Conservation (phyloP, 163 green algal species). For the Chloroidium sp. region DNA sequence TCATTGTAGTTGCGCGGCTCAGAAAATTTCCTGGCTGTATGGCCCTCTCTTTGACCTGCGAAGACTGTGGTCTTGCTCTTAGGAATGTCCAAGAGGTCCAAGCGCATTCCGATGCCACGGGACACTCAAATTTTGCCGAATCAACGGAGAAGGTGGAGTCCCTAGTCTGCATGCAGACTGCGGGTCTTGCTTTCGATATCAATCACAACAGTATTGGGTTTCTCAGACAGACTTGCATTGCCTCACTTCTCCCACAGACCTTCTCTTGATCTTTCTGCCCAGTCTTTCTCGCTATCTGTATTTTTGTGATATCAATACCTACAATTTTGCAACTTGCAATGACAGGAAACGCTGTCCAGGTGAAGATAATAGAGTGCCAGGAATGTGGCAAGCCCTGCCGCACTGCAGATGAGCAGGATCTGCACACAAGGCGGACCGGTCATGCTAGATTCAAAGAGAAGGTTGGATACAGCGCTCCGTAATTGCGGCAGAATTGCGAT, state of each 20-base stretch:
- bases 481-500: neutral
- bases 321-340: too few relatives aligned
- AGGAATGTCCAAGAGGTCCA: constrained; percentile 39
- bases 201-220: too few relatives aligned
- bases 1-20: too few relatives aligned
- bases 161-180: too few relatives aligned
- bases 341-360: too few relatives aligned
- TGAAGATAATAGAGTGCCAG: constrained; percentile 41
- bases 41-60: constrained; percentile 31
- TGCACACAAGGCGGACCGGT: constrained; percentile 72
- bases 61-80: constrained; percentile 30
- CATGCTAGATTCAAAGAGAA: constrained; percentile 66
- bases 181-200: too few relatives aligned
- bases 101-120: constrained; percentile 29
- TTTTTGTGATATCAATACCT: too few relatives aligned
- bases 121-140: constrained; percentile 59
- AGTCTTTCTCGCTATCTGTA: too few relatives aligned
- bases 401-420: constrained; percentile 53
- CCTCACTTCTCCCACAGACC: neutral
- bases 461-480: constrained; percentile 13
- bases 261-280: too few relatives aligned
- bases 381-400: constrained; percentile 77
- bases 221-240: too few relatives aligned
- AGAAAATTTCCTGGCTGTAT: neutral
- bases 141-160: constrained; percentile 44